Evolutionary conservation across 2,329 filamentous ascomycete genomes (phyloP).

Genomic region (Fusarium temperatum): DNA sequence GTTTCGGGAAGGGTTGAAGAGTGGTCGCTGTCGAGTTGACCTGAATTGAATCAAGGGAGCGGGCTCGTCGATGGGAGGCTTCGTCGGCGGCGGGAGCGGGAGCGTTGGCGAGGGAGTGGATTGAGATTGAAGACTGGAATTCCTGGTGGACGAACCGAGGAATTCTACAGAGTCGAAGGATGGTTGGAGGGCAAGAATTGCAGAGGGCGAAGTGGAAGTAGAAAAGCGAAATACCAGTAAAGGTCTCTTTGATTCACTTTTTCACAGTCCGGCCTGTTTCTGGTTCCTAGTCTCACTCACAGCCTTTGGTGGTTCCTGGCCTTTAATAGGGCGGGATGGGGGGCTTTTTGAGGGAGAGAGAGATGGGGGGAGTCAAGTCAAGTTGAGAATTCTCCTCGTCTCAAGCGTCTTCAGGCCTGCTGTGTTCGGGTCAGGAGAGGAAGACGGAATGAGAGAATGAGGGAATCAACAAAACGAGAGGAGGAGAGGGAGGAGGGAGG

Average conservation of each 20-base stretch:
- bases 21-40: constrained; percentile 39
- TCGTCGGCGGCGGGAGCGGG: constrained; percentile 29
- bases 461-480: constrained; percentile 59
- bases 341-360: constrained; percentile 7
- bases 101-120: constrained; percentile 35
- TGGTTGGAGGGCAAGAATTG: constrained; percentile 28
- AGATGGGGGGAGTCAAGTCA: constrained; percentile 14
- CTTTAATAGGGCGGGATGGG: constrained; percentile 41
- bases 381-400: constrained; percentile 47
- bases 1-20: constrained; percentile 50
- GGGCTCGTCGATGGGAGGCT: constrained; percentile 39
- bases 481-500: constrained; percentile 53
- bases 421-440: constrained; percentile 57
- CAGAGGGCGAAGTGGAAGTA: constrained; percentile 33
- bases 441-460: constrained; percentile 57
- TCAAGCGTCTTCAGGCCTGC: constrained; percentile 49
- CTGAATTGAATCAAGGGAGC: constrained; percentile 41
- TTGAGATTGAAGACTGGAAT: constrained; percentile 43
- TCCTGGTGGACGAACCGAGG: constrained; percentile 55
- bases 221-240: constrained; percentile 52
- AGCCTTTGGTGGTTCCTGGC: constrained; percentile 41
- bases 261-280: constrained; percentile 37
- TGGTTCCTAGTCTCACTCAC: constrained; percentile 41
- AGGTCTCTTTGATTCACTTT: constrained; percentile 50
- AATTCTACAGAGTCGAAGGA: constrained; percentile 47